Percentiles rank a stretch among this genome's conserved stretches.
phyloP scores from a whole-genome alignment of 306 rosid species.

The Lagenaria siceraria region DNA sequence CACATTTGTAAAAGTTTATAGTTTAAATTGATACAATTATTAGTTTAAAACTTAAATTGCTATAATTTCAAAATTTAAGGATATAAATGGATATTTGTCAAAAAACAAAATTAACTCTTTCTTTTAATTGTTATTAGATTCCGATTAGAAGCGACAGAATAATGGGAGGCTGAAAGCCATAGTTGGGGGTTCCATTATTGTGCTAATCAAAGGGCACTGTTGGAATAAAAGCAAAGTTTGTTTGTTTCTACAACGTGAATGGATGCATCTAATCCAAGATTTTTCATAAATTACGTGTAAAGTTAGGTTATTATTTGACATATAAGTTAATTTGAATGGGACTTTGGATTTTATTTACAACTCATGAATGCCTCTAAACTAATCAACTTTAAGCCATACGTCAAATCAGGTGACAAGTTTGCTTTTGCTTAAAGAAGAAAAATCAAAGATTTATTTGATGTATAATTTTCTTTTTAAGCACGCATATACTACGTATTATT shows the following conservation, averaged over 20 bases:
- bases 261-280: neutral
- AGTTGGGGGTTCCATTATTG: neutral
- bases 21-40: no score
- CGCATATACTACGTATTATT: no score
- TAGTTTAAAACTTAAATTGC: no score
- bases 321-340: neutral
- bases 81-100: no score
- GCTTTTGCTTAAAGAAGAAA: neutral
- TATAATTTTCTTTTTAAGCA: no score
- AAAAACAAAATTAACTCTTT: neutral
- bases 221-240: slow-evolving; percentile 4
- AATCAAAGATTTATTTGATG: neutral
- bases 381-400: neutral
- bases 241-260: neutral
- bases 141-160: neutral
- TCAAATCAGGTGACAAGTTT: neutral
- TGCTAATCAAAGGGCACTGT: neutral
- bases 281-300: slow-evolving; percentile 1
- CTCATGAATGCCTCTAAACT: neutral
- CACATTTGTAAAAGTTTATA: no score
- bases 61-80: no score
- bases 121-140: neutral
- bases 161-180: neutral
- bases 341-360: neutral
- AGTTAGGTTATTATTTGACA: neutral